These are phyloP conservation scores for Syncephalastrum monosporum DNA, from an alignment of 371 early-diverging fungal species.

Conservation along the genomic window DNA sequence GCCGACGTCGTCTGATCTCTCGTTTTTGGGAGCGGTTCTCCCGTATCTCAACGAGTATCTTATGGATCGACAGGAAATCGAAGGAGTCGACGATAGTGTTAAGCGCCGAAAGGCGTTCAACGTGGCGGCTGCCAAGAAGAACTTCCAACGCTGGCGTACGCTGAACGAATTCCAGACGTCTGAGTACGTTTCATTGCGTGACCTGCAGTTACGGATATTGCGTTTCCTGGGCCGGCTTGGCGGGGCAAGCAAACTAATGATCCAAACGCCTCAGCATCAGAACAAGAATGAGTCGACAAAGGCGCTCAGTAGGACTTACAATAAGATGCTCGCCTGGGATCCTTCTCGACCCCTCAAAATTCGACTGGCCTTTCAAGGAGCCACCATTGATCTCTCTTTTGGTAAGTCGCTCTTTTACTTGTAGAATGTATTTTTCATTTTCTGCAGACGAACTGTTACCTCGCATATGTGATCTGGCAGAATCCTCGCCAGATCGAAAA, in stretches of 20 bases:
- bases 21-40: slow-evolving; percentile 34
- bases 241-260: slow-evolving; percentile 53
- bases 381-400: slow-evolving; percentile 59
- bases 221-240: slow-evolving; percentile 70
- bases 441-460: slow-evolving; percentile 71
- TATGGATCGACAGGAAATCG: slow-evolving; percentile 38
- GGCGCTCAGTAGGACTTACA: slow-evolving; percentile 1
- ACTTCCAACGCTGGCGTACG: too few species aligned
- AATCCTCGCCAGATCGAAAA: slow-evolving; percentile 71
- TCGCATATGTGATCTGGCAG: slow-evolving; percentile 72
- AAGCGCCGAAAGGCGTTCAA: too few species aligned
- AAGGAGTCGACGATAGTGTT: slow-evolving; percentile 15
- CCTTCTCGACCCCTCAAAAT: slow-evolving; percentile 50
- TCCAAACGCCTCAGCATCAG: slow-evolving; percentile 18
- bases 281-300: slow-evolving; percentile 2
- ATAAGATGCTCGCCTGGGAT: slow-evolving; percentile 59
- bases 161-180: too few species aligned
- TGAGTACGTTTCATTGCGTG: slow-evolving; percentile 21
- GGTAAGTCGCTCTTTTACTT: slow-evolving; percentile 39
- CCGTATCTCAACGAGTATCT: slow-evolving; percentile 73
- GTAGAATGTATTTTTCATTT: neutral
- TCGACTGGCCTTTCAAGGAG: slow-evolving; percentile 67
- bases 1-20: slow-evolving; percentile 16
- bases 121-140: too few species aligned
- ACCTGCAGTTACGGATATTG: slow-evolving; percentile 63